Evolutionary conservation across 148 eudicot species (phyloP), one percentile per base, ranked within the genome.

Genomic region (Hydrangea macrophylla): DNA sequence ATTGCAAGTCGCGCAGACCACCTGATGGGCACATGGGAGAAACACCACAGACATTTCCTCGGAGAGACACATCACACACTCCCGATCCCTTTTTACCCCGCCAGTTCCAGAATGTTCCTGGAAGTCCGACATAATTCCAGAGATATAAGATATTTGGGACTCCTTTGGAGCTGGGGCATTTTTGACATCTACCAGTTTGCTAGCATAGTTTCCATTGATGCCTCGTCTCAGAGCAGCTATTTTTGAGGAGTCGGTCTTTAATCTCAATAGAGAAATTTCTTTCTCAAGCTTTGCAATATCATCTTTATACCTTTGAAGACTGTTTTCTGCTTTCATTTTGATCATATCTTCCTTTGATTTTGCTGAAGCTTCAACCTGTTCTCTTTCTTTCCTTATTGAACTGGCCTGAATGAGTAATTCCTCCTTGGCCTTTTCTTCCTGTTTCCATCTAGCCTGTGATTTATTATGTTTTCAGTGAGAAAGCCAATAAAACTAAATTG

Each of bases 11-110:
- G 63, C 76, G 73, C 97, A 92, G 1, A 92, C 92, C 75, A 87
- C 90, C 70, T 92, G 97, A 81, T 92, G 97, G 8, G 96, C 96
- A 65, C 97, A 92, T 2, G 97, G 97, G 35, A 89, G 96, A 61
- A 92, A 92, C 68, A 92, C 86, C 8, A 89, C 87, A 0, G 92
- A 87, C 86, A 85, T 89, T 75, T 92, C 97, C 70, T 89, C 92
- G 1, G 92, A 80, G 27, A 89, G 75, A 78, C 97, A 92, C 96
- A 92, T 89, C 60, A 89, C 96, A 25, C 97, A 92, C 58, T 92
- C 97, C 55, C 92, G 74, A 15, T 88, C 97, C 35, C 90, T 75
- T 73, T 82, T 88, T 20, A 86, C 95, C 32, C 92, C 88, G 64
- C 89, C 86, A 11, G n/a, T 17, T 25, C 71, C 74, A 10, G 78